phyloP scores from a whole-genome alignment of 1,284 basidiomycete species.

The Omphalotus olearius region DNA sequence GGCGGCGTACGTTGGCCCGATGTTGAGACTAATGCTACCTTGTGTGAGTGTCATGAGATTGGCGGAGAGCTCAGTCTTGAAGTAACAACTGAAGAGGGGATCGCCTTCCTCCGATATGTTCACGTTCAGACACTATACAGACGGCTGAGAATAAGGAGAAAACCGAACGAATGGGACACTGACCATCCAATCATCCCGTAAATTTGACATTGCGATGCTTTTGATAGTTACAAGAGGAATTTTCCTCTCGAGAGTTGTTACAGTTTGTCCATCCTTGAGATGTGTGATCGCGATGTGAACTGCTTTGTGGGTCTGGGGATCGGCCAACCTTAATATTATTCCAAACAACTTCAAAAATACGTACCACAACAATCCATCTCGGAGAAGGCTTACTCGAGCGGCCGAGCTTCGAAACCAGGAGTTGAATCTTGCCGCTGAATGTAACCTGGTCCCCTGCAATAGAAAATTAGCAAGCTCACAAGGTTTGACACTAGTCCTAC shows the following conservation, averaged over 20 bases:
- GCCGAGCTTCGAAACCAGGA: constrained; percentile 84
- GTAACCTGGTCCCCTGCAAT: constrained; percentile 65
- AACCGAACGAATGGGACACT: constrained; percentile 18
- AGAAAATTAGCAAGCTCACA: constrained; percentile 9
- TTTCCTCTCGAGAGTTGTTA: constrained; percentile 79
- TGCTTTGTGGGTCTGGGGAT: constrained; percentile 78
- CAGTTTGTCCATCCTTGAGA: constrained; percentile 58
- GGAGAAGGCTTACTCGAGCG: constrained; percentile 93
- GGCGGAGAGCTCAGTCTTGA: constrained; percentile 94
- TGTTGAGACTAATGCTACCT: constrained; percentile 70
- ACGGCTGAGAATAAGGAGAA: constrained; percentile 5
- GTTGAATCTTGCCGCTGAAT: constrained; percentile 84
- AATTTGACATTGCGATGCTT: constrained; percentile 79
- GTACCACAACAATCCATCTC: constrained; percentile 84
- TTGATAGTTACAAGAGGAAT: constrained; percentile 87
- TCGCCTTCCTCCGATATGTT: constrained; percentile 90
- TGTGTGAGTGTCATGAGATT: constrained; percentile 81
- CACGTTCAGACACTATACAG: constrained; percentile 64
- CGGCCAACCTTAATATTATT: constrained; percentile 5
- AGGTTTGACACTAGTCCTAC: constrained; percentile 40
- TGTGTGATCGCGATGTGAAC: constrained; percentile 79
- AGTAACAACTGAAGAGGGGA: constrained; percentile 85
- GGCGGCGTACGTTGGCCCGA: constrained; percentile 69
- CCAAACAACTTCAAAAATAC: constrained; percentile 24
- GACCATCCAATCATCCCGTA: constrained; percentile 96